Base-by-base conservation (phyloP, 371 early-diverging fungal species). In the Rhizopus stolonifer region DNA sequence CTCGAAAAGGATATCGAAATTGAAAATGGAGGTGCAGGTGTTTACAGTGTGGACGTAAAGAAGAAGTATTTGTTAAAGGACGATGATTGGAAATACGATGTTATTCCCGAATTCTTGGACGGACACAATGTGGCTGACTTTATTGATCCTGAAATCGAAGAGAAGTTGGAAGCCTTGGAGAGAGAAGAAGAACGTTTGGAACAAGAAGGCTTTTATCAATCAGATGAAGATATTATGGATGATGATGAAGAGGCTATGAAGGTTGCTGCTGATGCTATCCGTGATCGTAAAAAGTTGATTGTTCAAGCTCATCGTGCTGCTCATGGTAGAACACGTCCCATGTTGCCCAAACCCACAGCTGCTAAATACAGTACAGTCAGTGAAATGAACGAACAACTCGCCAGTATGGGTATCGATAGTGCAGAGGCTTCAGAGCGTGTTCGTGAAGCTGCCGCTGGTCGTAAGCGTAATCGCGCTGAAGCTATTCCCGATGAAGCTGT, bases 41-140 rank as follows among this genome's bases (percentile, higher is more conserved):
- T 98, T 14, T 96, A 87, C 79, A 94, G 82, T 66, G 86, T 93
- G 34, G 91, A 98, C 64, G 79, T 96, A 60, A 92, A 94, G 79
- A 93, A 90, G 81, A 76, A 76, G 49, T 97, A 98, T 78, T 40
- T 86, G 61, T 82, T 96, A 52, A 84, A 72, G 18, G 72, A 90
- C 50, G 85, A 84, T 46, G 98, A 98, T 29, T 98, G 99, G 97
- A 98, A 94, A 77, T 88, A 99, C 74, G 99, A 99, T 72, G 75
- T 79, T 44, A 96, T 99, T 55, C 99, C 99, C 39, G 99, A 99
- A 79, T 94, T 99, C 77, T 88, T 94, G 86, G 93, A 99, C 69
- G 99, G 99, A 67, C 96, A 96, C 83, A 99, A 99, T 80, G 88
- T 99, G 38, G 93, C 95, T 34, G 99, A 99, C 83, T 99, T 98